phyloP scores from a whole-genome alignment of 768 basidiomycete genomes.

The Coprinopsis cinerea region DNA sequence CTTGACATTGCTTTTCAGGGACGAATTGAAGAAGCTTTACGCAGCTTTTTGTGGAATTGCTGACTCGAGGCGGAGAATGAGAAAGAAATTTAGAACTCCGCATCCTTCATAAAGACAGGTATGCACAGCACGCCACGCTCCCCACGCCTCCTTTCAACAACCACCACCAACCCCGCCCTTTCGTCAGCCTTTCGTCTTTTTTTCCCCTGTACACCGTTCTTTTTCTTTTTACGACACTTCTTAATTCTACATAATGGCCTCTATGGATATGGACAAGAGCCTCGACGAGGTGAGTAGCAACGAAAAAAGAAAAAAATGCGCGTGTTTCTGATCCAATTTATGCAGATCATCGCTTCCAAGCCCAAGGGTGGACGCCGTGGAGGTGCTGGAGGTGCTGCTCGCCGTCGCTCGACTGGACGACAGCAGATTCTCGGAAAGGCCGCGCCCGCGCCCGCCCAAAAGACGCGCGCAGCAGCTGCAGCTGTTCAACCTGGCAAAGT shows the following conservation, averaged over 20 bases:
- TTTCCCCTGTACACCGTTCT: slow-evolving; percentile 16
- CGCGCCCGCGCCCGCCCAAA: slow-evolving; percentile 39
- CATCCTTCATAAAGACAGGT: slow-evolving; percentile 19
- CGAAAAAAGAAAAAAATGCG: too few species aligned
- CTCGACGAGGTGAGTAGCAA: slow-evolving; percentile 64
- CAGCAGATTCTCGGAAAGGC: slow-evolving; percentile 56
- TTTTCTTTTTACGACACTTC: slow-evolving; percentile 11
- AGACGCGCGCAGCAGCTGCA: slow-evolving; percentile 35
- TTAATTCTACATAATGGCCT: slow-evolving; percentile 5
- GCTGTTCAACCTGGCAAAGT: slow-evolving; percentile 36
- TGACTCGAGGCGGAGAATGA: slow-evolving; percentile 14
- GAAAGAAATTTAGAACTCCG: slow-evolving; percentile 37
- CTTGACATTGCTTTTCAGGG: slow-evolving; percentile 25
- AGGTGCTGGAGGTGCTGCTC: slow-evolving; percentile 26
- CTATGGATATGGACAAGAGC: slow-evolving; percentile 75
- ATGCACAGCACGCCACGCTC: slow-evolving; percentile 20
- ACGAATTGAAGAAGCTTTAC: background rate
- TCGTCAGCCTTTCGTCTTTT: slow-evolving; percentile 12
- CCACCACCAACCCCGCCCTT: slow-evolving; percentile 27
- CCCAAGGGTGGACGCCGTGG: slow-evolving; percentile 46
- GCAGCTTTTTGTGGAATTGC: background rate
- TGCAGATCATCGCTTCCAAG: slow-evolving; percentile 65
- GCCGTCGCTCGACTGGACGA: slow-evolving; percentile 25
- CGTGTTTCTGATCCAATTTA: too few species aligned
- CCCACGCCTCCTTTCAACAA: slow-evolving; percentile 23